A percentile compares a stretch with the other conserved stretches of the same genome.
These are phyloP conservation scores for Fusarium sp. DNA, from an alignment of 2,329 filamentous ascomycete species.

Conservation along the genomic window DNA sequence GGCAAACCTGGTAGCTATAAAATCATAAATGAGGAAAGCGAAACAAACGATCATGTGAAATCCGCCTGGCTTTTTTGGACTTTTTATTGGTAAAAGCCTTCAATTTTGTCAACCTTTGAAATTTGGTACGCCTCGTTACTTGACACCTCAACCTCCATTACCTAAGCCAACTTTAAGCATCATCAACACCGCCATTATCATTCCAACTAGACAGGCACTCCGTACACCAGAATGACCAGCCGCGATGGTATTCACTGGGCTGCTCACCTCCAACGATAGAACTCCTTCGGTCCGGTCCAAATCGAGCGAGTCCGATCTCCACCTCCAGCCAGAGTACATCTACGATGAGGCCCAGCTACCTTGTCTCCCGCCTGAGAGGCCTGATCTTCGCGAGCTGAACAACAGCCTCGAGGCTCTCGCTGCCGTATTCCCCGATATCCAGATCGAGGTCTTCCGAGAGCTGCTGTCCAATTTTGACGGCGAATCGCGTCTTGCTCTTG, in stretches of 20 bases:
- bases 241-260: constrained; percentile 62
- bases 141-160: constrained; percentile 21
- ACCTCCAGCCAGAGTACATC: constrained; percentile 60
- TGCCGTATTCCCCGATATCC: constrained; percentile 82
- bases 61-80: background rate
- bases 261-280: constrained; percentile 58
- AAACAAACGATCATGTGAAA: background rate
- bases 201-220: constrained; percentile 5
- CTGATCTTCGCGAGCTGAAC: constrained; percentile 77
- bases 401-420: constrained; percentile 74
- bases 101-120: background rate
- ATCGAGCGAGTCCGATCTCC: constrained; percentile 46
- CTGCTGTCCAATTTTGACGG: constrained; percentile 80
- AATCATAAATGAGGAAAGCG: background rate
- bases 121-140: constrained; percentile 20
- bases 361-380: constrained; percentile 61
- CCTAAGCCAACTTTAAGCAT: constrained; percentile 29
- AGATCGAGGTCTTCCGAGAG: constrained; percentile 84
- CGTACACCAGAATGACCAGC: constrained; percentile 50
- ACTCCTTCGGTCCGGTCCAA: constrained; percentile 49
- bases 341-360: constrained; percentile 66
- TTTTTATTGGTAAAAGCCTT: background rate
- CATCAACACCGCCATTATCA: constrained; percentile 20
- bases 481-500: constrained; percentile 79
- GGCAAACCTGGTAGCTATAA: background rate